Percentiles rank a stretch among this genome's conserved stretches.
phyloP scores from a whole-genome alignment of 73 alveolate species.

The Blepharisma japonicum region DNA sequence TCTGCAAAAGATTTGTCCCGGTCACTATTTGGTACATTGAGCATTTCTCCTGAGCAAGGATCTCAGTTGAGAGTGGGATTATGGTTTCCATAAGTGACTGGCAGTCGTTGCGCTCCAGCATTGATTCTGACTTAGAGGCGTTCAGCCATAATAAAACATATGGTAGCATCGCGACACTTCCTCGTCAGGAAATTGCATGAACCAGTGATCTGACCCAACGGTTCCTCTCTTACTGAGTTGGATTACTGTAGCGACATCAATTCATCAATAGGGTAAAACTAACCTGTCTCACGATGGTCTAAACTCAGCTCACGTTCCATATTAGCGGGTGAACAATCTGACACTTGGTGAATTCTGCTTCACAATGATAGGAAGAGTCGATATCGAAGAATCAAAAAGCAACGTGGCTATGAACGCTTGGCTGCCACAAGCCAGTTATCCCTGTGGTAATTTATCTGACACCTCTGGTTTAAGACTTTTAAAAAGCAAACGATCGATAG shows the following conservation, averaged over 20 bases:
- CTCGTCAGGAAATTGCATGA: conserved; percentile 61
- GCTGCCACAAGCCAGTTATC: conserved; percentile 99
- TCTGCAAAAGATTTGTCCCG: too few species aligned
- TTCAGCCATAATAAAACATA: conserved; percentile 96
- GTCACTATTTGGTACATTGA: too few species aligned
- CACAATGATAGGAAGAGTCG: conserved; percentile 45
- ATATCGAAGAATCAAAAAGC: conserved; percentile 80
- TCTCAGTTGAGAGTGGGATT: too few species aligned
- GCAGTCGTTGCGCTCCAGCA: conserved; percentile 87
- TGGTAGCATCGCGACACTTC: conserved; percentile 96
- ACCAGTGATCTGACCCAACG: conserved; percentile 91
- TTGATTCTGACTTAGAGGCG: conserved; percentile 98
- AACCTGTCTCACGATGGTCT: conserved; percentile 75
- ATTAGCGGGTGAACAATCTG: conserved; percentile 60
- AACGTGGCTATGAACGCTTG: conserved; percentile 99
- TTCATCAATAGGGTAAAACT: conserved; percentile 63
- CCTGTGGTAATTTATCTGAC: conserved; percentile 99
- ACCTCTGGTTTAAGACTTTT: conserved; percentile 94
- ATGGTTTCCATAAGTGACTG: background rate
- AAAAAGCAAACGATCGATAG: conserved; percentile 96
- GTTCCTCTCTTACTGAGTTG: conserved; percentile 99
- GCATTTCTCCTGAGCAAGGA: too few species aligned
- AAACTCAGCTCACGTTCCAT: conserved; percentile 64
- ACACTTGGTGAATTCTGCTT: conserved; percentile 43
- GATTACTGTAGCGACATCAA: conserved; percentile 96